These are phyloP conservation scores for Oryza longistaminata DNA, from an alignment of 176 grass and related monocot species.

Conservation along the genomic window DNA sequence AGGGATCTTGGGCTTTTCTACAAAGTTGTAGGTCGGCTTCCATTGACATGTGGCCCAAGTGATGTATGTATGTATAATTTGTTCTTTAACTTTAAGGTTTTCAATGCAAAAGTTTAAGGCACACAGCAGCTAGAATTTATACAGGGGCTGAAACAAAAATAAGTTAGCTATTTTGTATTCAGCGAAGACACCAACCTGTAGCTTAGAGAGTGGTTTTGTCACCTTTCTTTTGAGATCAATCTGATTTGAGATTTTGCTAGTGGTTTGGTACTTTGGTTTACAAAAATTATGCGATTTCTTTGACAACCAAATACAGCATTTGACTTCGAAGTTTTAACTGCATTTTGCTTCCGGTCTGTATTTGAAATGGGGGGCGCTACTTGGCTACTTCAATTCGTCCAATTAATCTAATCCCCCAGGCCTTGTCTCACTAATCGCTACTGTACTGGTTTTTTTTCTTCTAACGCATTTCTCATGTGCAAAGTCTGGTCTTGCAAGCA, in stretches of 20 bases:
- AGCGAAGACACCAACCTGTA: background rate
- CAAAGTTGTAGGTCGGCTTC: no score
- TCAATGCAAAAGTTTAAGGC: no score
- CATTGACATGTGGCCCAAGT: no score
- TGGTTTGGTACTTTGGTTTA: background rate
- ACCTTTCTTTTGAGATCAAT: background rate
- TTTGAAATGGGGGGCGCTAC: background rate
- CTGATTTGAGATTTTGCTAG: background rate
- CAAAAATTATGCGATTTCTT: background rate
- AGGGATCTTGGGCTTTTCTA: no score
- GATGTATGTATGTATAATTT: background rate
- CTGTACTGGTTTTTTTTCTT: background rate
- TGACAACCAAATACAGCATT: background rate
- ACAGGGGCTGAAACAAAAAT: no score
- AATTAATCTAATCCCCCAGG: background rate
- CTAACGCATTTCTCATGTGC: background rate
- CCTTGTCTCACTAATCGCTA: background rate
- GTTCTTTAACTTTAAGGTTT: background rate
- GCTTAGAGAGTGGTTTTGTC: no score
- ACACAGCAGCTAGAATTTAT: no score
- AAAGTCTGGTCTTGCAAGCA: no score
- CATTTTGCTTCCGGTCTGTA: background rate
- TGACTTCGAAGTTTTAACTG: background rate
- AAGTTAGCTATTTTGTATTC: background rate
- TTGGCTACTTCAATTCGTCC: background rate